Conservation (phyloP, 2,329 filamentous ascomycete species). For the Cladosporium sp. region DNA sequence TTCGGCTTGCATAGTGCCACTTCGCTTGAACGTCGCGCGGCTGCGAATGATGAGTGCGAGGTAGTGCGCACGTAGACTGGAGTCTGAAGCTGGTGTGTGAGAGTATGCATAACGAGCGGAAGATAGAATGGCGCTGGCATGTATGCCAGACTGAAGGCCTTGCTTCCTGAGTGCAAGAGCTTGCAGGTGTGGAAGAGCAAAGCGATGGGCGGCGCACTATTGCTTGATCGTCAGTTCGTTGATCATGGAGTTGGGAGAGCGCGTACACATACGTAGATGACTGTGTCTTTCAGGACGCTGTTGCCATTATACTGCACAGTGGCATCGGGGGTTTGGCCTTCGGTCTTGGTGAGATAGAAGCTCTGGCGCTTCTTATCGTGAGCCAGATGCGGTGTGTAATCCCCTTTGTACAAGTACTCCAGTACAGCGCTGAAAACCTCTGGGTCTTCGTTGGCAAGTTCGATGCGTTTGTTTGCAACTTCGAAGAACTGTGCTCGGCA, state of each 20-base stretch:
- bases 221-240: constrained; percentile 20
- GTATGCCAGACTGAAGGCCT: constrained; percentile 80
- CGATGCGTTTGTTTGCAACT: constrained; percentile 65
- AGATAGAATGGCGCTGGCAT: constrained; percentile 79
- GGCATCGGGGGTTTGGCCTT: constrained; percentile 50
- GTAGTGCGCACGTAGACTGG: constrained; percentile 87
- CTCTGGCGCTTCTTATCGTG: constrained; percentile 79
- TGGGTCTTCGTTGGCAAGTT: constrained; percentile 80
- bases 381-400: constrained; percentile 81
- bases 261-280: constrained; percentile 64
- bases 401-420: constrained; percentile 91
- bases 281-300: constrained; percentile 80
- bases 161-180: constrained; percentile 84
- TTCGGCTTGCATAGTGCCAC: constrained; percentile 92
- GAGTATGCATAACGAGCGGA: constrained; percentile 89
- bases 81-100: constrained; percentile 85
- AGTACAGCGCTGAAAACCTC: constrained; percentile 89
- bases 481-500: constrained; percentile 65
- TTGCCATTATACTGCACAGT: constrained; percentile 62
- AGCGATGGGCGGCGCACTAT: constrained; percentile 76
- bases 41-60: constrained; percentile 89
- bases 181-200: constrained; percentile 81
- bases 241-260: background rate
- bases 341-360: constrained; percentile 64
- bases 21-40: constrained; percentile 85